These are phyloP conservation scores for Venturia carpophila DNA, from an alignment of 2,329 filamentous ascomycete genomes.

Conservation along the genomic window DNA sequence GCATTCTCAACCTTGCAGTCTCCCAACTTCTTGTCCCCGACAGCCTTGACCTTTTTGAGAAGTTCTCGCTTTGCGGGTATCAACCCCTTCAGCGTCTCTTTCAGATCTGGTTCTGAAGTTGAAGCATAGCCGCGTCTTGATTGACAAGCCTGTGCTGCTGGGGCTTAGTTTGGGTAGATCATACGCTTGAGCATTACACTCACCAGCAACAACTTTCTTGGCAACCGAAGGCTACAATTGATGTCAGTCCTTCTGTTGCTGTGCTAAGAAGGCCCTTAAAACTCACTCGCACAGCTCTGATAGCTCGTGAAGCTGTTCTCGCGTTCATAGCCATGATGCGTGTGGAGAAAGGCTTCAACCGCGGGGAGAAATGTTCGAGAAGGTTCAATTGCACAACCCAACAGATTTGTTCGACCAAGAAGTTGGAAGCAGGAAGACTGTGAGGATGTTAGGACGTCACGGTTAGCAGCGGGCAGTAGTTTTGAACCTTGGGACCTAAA, in stretches of 20 bases:
- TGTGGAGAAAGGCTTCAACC: constrained; percentile 19
- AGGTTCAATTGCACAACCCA: background rate
- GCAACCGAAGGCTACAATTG: constrained; percentile 17
- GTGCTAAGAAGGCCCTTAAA: background rate
- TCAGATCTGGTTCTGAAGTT: constrained; percentile 77
- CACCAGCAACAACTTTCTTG: constrained; percentile 17
- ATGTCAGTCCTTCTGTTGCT: background rate
- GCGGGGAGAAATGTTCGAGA: background rate
- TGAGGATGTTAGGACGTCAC: background rate
- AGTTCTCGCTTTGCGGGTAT: constrained; percentile 93
- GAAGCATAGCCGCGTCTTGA: constrained; percentile 57
- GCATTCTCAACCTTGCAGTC: constrained; percentile 92
- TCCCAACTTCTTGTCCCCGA: constrained; percentile 74
- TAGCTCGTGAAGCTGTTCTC: constrained; percentile 53
- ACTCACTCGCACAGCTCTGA: constrained; percentile 57
- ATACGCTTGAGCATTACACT: background rate
- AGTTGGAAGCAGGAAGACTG: background rate
- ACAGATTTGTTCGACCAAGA: background rate
- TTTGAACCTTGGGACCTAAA: constrained; percentile 2
- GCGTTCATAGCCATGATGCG: constrained; percentile 55
- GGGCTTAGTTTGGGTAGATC: background rate
- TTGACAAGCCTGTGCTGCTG: constrained; percentile 18
- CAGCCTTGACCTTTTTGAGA: constrained; percentile 84
- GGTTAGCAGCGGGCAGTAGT: constrained; percentile 6
- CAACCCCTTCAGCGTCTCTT: constrained; percentile 70